These are phyloP conservation scores for Favolaschia claudopus DNA, from an alignment of 768 basidiomycete species.

Conservation along the genomic window DNA sequence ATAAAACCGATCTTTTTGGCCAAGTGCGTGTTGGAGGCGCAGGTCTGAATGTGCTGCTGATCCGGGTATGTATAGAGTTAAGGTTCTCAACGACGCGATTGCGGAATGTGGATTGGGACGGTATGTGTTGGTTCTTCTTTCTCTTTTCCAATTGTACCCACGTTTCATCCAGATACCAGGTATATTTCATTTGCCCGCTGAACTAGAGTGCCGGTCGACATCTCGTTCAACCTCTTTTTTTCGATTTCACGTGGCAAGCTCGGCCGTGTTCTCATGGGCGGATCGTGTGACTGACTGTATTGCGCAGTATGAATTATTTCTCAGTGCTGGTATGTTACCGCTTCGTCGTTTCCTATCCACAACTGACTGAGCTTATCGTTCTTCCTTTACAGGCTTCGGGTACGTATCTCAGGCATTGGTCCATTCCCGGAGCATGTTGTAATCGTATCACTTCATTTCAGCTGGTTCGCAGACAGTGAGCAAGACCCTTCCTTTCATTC, in stretches of 20 bases:
- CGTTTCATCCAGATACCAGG: slow-evolving; percentile 21
- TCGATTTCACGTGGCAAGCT: background rate
- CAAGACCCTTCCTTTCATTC: background rate
- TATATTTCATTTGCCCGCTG: background rate
- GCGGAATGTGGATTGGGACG: slow-evolving; percentile 25
- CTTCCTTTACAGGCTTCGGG: slow-evolving; percentile 24
- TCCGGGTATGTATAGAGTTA: slow-evolving; percentile 6
- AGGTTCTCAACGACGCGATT: slow-evolving; percentile 23
- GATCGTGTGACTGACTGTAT: slow-evolving; percentile 2
- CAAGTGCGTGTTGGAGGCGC: slow-evolving; percentile 11
- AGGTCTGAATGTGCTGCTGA: background rate
- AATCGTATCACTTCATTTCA: background rate
- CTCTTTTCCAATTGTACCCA: background rate
- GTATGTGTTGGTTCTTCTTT: background rate
- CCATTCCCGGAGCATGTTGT: background rate
- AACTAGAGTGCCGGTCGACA: background rate
- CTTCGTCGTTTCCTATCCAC: background rate
- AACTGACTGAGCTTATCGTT: background rate
- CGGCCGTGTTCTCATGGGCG: background rate
- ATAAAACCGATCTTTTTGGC: slow-evolving; percentile 26
- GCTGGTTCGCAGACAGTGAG: slow-evolving; percentile 28
- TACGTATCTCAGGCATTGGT: background rate
- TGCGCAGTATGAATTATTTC: slow-evolving; percentile 20
- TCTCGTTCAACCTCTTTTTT: no score
- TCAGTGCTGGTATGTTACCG: slow-evolving; percentile 22